These are phyloP conservation scores for Cochlearia excelsa DNA, from an alignment of 345 rosid species.

Conservation along the genomic window DNA sequence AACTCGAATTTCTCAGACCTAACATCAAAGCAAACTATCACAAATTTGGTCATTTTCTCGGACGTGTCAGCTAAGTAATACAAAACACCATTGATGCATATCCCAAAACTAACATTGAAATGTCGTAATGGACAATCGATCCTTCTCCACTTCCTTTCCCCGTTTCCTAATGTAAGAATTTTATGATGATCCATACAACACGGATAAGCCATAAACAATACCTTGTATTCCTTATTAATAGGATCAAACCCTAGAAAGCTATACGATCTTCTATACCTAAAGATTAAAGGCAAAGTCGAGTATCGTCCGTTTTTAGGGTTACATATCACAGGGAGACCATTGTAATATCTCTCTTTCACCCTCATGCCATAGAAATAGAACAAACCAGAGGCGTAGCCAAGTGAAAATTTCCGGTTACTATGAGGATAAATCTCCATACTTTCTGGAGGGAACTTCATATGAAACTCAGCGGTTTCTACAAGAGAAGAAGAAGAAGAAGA, in stretches of 20 bases:
- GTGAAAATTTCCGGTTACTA: neutral
- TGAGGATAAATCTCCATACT: neutral
- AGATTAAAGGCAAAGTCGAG: neutral
- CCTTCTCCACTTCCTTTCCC: neutral
- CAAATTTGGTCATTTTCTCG: neutral
- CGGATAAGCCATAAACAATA: constrained; percentile 1
- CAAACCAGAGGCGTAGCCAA: constrained; percentile 6
- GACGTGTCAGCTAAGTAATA: constrained; percentile 1
- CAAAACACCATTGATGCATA: constrained; percentile 1
- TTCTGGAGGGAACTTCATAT: constrained; percentile 9
- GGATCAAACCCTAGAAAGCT: constrained; percentile 5
- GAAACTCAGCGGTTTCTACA: neutral
- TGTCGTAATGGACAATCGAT: neutral
- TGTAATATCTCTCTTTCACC: neutral
- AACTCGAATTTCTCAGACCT: constrained; percentile 9
- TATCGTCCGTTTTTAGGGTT: constrained; percentile 6
- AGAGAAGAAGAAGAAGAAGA: neutral
- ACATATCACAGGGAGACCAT: neutral
- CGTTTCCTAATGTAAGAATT: neutral
- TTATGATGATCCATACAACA: neutral
- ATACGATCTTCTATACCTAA: neutral
- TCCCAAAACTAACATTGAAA: neutral
- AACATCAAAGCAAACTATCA: constrained; percentile 1
- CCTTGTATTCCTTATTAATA: neutral
- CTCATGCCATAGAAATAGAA: constrained; percentile 1